phyloP scores from a whole-genome alignment of 2,329 filamentous ascomycete genomes.

The Ploettnerulaceae sp. region DNA sequence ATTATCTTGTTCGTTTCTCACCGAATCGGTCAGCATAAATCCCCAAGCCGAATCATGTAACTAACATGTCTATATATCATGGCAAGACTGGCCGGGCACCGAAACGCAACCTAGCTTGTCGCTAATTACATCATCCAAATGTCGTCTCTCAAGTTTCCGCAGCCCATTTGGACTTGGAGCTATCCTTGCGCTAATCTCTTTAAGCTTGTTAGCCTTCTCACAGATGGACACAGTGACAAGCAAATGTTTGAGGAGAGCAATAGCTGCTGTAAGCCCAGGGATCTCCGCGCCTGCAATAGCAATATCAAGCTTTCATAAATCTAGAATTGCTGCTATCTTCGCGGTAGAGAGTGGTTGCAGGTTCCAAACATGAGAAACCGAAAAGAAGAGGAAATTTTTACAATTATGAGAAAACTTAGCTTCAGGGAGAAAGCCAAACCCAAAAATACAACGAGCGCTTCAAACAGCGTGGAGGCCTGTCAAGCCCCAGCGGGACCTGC shows the following conservation, averaged over 20 bases:
- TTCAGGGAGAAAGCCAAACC: too few species aligned
- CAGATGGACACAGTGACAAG: constrained; percentile 34
- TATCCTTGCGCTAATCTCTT: constrained; percentile 38
- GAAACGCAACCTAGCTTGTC: constrained; percentile 34
- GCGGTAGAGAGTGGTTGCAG: too few species aligned
- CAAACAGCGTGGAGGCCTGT: too few species aligned
- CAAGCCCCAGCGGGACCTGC: too few species aligned
- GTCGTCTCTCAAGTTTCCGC: constrained; percentile 34
- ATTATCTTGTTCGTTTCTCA: constrained; percentile 38
- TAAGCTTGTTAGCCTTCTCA: constrained; percentile 34
- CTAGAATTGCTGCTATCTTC: not conserved
- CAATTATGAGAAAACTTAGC: too few species aligned
- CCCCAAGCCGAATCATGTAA: not conserved
- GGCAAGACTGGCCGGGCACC: constrained; percentile 27
- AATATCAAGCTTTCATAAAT: constrained; percentile 4
- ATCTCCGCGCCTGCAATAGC: constrained; percentile 38
- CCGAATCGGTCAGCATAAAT: not conserved
- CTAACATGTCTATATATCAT: constrained; percentile 34
- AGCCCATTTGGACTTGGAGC: constrained; percentile 38
- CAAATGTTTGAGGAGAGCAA: constrained; percentile 32
- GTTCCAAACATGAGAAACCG: too few species aligned
- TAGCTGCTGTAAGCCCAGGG: constrained; percentile 36
- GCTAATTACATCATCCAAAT: constrained; percentile 33
- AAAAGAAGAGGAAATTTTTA: too few species aligned
- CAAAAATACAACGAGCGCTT: too few species aligned